Base-by-base conservation (phyloP, 1,284 basidiomycete genomes). In the Melanopsichium pennsylvanicum region DNA sequence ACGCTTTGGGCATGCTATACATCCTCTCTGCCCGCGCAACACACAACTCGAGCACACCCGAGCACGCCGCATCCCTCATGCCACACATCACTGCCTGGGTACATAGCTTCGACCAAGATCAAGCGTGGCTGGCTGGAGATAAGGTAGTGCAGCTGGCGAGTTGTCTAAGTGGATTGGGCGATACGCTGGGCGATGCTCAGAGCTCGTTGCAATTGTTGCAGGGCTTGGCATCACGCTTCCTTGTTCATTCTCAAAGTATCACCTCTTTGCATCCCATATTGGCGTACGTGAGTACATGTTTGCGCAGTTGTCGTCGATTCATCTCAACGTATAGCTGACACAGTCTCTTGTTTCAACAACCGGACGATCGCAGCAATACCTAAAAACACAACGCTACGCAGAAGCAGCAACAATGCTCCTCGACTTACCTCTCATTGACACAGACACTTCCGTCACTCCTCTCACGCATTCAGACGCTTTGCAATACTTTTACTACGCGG, bases 401-500 rank as follows among this genome's bases (percentile, higher is more conserved):
- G 52, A 60, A 32, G 72, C 70, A 11, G 51, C 58, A 4, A 69
- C 55, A 11, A 58, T 56, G 59, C 59, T 72, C 16, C 51, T 74
- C 39, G 51, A 66, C 19, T 41, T 52, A 7, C 63, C 59, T 7
- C 37, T 70, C 36, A 66, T 72, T 21, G 62, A 66, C 25, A 66
- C 63, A 16, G 57, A 70, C 33, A 51, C 51, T 16, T 36, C 54
- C 25, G 23, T 69, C 43, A 58, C 59, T 2, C 58, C 59, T 5
- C 33, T 69, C 25, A 47, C 40, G 2, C 49, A 60, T 29, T 57
- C 61, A 6, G 75, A 76, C 32, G 50, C 76, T 25, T 59, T 79
- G 16, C 71, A 74, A 32, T 80, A 75, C 49, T 70, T 72, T 27
- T 76, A 77, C 62, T 68, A 75, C 19, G 54, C 66, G 2, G 78